phyloP scores from a whole-genome alignment of 805 yeast species.

The Wickerhamiella spandovensis region DNA sequence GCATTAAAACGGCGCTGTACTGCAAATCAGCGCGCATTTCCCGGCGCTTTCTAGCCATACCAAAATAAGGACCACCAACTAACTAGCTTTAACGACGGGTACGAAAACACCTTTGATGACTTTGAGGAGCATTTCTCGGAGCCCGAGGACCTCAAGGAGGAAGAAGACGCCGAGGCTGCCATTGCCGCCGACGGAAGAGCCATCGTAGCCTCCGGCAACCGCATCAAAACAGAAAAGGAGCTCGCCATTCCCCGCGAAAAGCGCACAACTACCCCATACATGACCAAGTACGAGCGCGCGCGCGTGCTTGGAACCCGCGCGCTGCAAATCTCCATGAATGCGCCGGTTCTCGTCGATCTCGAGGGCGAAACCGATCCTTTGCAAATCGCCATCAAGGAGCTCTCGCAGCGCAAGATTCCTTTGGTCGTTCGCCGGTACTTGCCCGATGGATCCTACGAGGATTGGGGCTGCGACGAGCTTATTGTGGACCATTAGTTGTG shows the following conservation, averaged over 20 bases:
- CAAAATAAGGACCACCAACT: neutral
- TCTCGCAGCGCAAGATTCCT: conserved; percentile 89
- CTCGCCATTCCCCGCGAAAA: conserved; percentile 80
- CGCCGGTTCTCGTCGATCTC: conserved; percentile 93
- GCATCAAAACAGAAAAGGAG: conserved; percentile 58
- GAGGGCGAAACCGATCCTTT: conserved; percentile 99
- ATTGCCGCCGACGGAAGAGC: conserved; percentile 59
- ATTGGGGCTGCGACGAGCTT: conserved; percentile 97
- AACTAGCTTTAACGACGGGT: conserved; percentile 38
- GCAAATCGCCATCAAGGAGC: conserved; percentile 94
- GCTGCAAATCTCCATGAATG: conserved; percentile 92
- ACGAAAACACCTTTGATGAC: conserved; percentile 57
- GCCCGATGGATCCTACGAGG: conserved; percentile 95
- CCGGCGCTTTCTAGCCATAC: neutral
- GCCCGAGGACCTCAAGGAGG: conserved; percentile 39
- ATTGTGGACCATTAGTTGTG: conserved; percentile 68
- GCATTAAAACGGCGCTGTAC: neutral
- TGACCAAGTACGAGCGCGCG: conserved; percentile 98
- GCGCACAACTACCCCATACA: conserved; percentile 92
- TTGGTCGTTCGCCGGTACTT: conserved; percentile 88
- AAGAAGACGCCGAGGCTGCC: conserved; percentile 32
- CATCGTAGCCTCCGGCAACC: conserved; percentile 52
- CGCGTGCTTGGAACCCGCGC: conserved; percentile 97
- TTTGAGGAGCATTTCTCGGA: conserved; percentile 67
- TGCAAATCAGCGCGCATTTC: neutral